phyloP scores from a whole-genome alignment of 352 stramenopile species.

The Phytopythium ostracodes region DNA sequence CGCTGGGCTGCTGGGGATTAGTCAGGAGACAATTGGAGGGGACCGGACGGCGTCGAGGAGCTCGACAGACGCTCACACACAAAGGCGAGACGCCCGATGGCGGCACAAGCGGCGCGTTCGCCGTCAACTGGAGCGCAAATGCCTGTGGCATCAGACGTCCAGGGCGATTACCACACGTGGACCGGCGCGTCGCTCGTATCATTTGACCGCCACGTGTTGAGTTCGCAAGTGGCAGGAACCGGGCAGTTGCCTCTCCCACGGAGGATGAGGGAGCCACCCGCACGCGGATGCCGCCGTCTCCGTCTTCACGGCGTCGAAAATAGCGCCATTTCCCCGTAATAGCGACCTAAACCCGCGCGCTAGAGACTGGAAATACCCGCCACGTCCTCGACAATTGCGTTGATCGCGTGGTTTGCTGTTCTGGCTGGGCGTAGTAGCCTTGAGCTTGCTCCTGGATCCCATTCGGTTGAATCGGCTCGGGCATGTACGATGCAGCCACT shows the following conservation, averaged over 20 bases:
- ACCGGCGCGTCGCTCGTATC: not conserved
- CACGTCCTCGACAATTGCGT: not conserved
- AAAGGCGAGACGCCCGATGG: not conserved
- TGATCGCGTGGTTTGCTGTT: not conserved
- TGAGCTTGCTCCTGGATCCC: too few relatives aligned
- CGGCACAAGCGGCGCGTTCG: not conserved
- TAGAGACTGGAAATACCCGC: not conserved
- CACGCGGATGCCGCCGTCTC: not conserved
- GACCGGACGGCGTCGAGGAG: too few relatives aligned
- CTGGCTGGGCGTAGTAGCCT: not conserved
- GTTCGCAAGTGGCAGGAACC: not conserved
- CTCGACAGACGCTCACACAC: not conserved
- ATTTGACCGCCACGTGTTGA: not conserved
- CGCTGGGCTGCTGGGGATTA: too few relatives aligned
- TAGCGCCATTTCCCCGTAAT: not conserved
- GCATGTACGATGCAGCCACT: not conserved
- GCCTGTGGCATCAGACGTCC: not conserved
- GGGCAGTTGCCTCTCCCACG: not conserved
- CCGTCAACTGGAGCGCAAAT: not conserved
- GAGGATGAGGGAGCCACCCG: not conserved
- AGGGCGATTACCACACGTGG: constrained; percentile 1
- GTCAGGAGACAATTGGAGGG: too few relatives aligned
- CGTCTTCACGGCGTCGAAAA: not conserved
- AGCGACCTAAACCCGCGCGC: too few relatives aligned
- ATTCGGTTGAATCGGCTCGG: too few relatives aligned